These are phyloP conservation scores for Pulveroboletus sp. DNA, from an alignment of 768 basidiomycete genomes.

Conservation along the genomic window DNA sequence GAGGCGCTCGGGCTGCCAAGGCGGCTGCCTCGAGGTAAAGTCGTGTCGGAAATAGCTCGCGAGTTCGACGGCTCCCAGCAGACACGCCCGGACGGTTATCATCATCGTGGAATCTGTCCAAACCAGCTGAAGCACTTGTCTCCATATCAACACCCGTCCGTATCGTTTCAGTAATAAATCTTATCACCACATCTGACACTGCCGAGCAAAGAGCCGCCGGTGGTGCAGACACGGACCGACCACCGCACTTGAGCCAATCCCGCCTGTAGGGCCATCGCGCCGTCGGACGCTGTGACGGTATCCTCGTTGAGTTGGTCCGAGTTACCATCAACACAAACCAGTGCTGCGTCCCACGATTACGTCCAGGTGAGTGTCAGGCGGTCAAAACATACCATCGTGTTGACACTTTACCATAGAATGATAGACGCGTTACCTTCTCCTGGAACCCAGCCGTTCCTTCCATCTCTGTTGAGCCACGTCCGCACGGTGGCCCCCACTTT, in stretches of 20 bases:
- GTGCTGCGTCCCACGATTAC: slow-evolving; percentile 13
- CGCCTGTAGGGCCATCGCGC: not conserved
- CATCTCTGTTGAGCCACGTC: slow-evolving; percentile 44
- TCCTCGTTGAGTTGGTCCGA: not conserved
- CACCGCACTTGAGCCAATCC: no score
- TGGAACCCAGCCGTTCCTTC: slow-evolving; percentile 47
- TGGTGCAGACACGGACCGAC: no score
- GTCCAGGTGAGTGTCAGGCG: not conserved
- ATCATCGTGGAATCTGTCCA: not conserved
- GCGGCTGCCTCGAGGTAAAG: slow-evolving; percentile 28
- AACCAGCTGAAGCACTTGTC: not conserved
- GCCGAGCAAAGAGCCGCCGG: no score
- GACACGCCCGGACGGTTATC: not conserved
- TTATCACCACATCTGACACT: not conserved
- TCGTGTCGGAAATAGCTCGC: slow-evolving; percentile 24
- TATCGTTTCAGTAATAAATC: not conserved
- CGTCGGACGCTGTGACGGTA: not conserved
- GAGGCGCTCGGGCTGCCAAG: slow-evolving; percentile 18
- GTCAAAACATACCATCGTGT: not conserved
- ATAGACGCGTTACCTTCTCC: slow-evolving; percentile 29
- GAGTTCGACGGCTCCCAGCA: not conserved
- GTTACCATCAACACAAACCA: slow-evolving; percentile 24
- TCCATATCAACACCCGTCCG: slow-evolving; percentile 21
- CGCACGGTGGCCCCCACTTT: slow-evolving; percentile 41
- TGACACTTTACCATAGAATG: slow-evolving; percentile 11